Evolutionary conservation across 441 rosid species (phyloP).

Genomic region (Populus trichocarpa): DNA sequence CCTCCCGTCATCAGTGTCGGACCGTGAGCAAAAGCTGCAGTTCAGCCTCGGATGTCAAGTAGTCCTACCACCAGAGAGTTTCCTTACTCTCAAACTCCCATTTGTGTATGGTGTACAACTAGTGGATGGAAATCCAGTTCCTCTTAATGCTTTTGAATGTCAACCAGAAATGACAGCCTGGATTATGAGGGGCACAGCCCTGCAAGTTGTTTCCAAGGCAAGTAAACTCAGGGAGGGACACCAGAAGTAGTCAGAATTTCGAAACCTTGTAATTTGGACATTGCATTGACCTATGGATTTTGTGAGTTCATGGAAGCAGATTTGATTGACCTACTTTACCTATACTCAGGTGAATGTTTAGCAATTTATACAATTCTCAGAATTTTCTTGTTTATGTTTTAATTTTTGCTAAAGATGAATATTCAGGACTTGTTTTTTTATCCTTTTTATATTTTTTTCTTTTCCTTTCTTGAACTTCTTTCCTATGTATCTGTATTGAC

Average conservation of each 20-base stretch:
- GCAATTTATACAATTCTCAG: neutral
- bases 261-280: constrained; percentile 18
- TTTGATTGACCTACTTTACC: constrained; percentile 9
- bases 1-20: constrained; percentile 46
- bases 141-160: constrained; percentile 57
- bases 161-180: constrained; percentile 85
- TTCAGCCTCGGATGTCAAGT: constrained; percentile 67
- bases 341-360: constrained; percentile 24
- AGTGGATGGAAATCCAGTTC: constrained; percentile 46
- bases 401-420: neutral
- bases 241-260: constrained; percentile 24
- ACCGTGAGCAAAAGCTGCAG: constrained; percentile 49
- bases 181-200: constrained; percentile 57
- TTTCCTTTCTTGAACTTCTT: neutral
- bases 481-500: neutral
- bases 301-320: constrained; percentile 24
- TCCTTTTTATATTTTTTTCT: neutral
- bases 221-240: constrained; percentile 27
- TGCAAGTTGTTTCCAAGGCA: constrained; percentile 61
- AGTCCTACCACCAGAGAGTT: constrained; percentile 81
- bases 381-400: neutral
- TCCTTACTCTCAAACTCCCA: constrained; percentile 68
- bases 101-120: constrained; percentile 70
- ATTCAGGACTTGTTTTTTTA: neutral
- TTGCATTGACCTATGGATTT: constrained; percentile 6